These are phyloP conservation scores for Myotisia sp. DNA, from an alignment of 2,329 filamentous ascomycete genomes.

Conservation along the genomic window DNA sequence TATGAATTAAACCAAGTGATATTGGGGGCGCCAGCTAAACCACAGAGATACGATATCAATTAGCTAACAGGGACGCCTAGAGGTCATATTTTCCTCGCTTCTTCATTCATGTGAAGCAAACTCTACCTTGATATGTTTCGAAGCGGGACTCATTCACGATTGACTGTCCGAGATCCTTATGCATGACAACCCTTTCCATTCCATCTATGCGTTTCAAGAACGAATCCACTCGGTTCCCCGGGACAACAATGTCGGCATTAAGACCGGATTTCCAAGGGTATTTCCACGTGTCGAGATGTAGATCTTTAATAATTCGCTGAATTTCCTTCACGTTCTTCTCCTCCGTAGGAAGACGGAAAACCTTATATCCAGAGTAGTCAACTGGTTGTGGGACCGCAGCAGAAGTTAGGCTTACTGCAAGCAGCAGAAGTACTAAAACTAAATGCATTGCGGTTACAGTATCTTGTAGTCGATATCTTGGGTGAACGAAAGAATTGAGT, in stretches of 20 bases:
- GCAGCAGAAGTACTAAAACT: constrained; percentile 2
- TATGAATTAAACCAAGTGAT: constrained; percentile 42
- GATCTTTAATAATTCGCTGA: constrained; percentile 10
- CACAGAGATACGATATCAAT: not conserved
- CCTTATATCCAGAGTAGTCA: constrained; percentile 15
- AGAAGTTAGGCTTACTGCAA: constrained; percentile 1
- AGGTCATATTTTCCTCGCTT: no score
- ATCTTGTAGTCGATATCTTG: no score
- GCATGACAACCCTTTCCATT: constrained; percentile 25
- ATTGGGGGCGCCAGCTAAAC: constrained; percentile 13
- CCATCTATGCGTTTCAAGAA: constrained; percentile 24
- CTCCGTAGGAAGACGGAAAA: constrained; percentile 13
- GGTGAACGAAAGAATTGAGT: no score
- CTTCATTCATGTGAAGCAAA: not conserved
- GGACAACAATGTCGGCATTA: constrained; percentile 31
- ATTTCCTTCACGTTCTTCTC: constrained; percentile 10
- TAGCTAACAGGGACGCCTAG: no score
- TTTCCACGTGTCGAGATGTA: constrained; percentile 13
- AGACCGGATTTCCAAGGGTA: constrained; percentile 10
- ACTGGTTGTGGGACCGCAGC: not conserved
- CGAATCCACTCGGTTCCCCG: constrained; percentile 24
- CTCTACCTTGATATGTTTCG: constrained; percentile 17
- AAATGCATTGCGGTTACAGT: no score
- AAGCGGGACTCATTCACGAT: constrained; percentile 27
- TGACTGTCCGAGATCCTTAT: constrained; percentile 31